Evolutionary conservation across 2,329 filamentous ascomycete genomes (phyloP), one percentile per base, ranked within the genome.

Genomic region (Truncatella angustata): DNA sequence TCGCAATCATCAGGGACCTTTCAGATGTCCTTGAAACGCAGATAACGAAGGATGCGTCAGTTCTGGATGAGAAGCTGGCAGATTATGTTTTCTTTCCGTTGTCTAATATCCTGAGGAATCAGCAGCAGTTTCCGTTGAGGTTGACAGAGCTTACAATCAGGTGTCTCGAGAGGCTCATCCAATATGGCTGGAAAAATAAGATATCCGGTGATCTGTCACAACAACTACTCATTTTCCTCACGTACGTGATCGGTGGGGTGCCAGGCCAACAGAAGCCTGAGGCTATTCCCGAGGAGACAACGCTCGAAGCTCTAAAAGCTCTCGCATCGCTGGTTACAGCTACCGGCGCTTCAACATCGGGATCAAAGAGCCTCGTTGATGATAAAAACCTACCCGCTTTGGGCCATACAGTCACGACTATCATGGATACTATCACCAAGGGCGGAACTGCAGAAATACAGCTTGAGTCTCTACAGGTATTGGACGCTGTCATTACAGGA

Each of bases 41-140:
- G 60, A 60, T 73, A 24, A 62, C 66, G 37, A 63, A 62, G 21
- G 75, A 82, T 56, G 67, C 74, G 3, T 66, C 73, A 2, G 72
- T 74, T 0, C 68, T 97, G 16, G 90, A 97, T 66, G 80, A 86
- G 49, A 93, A 91, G 66, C 74, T 97, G 16, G 91, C 92, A 12
- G 92, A 97, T 73, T 99, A 97, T 75, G 81, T 89, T 63, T 97
- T 97, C 75, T 96, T 97, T 56, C 94, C 94, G 0, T 75, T 99
- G 0, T 91, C 90, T 0, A 88, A 94, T 60, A 84, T 97, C 35
- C 86, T 99, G 61, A 86, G 90, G 53, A 81, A 85, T 56, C 87
- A 90, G 59, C 82, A 88, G 56, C 77, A 80, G 44, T 83, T 92
- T 50, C 85, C 92, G 1, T 80, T 88, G 43, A 80, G 81, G 32